phyloP scores from a whole-genome alignment of 2,329 filamentous ascomycete species.

The Pyrenochaeta sp. region DNA sequence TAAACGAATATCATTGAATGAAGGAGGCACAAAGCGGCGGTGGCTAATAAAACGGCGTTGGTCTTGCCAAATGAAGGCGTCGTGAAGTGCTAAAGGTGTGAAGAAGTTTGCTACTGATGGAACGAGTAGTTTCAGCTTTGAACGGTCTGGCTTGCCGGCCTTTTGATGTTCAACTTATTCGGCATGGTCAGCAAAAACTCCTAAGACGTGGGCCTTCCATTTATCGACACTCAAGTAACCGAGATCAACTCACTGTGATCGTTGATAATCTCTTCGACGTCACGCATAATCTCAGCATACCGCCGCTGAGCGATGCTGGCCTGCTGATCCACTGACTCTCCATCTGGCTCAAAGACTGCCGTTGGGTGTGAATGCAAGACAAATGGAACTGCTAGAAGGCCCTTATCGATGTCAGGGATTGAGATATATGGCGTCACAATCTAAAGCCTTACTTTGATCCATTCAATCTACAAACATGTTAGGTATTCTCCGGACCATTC shows the following conservation, averaged over 20 bases:
- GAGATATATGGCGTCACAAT: not conserved
- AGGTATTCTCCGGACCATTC: constrained; percentile 9
- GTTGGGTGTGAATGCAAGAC: constrained; percentile 96
- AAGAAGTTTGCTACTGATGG: constrained; percentile 94
- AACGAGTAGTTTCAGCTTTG: constrained; percentile 91
- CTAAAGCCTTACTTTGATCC: constrained; percentile 75
- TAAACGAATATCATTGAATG: constrained; percentile 94
- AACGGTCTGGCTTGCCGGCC: constrained; percentile 71
- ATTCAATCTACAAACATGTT: constrained; percentile 69
- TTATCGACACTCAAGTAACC: not conserved
- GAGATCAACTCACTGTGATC: constrained; percentile 75
- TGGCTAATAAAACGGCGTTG: constrained; percentile 84
- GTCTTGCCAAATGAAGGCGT: constrained; percentile 93
- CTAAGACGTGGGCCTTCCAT: not conserved
- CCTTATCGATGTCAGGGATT: constrained; percentile 26
- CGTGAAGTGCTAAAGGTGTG: constrained; percentile 83
- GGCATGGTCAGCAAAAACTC: constrained; percentile 8
- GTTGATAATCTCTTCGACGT: constrained; percentile 89
- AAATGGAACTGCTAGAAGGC: constrained; percentile 89
- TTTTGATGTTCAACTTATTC: constrained; percentile 73
- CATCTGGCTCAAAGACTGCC: constrained; percentile 77
- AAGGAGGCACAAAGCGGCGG: constrained; percentile 90
- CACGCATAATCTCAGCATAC: constrained; percentile 94
- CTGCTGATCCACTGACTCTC: constrained; percentile 72
- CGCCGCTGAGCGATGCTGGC: constrained; percentile 82